phyloP scores from a whole-genome alignment of 1,284 basidiomycete genomes.

The Irpex lacteus region DNA sequence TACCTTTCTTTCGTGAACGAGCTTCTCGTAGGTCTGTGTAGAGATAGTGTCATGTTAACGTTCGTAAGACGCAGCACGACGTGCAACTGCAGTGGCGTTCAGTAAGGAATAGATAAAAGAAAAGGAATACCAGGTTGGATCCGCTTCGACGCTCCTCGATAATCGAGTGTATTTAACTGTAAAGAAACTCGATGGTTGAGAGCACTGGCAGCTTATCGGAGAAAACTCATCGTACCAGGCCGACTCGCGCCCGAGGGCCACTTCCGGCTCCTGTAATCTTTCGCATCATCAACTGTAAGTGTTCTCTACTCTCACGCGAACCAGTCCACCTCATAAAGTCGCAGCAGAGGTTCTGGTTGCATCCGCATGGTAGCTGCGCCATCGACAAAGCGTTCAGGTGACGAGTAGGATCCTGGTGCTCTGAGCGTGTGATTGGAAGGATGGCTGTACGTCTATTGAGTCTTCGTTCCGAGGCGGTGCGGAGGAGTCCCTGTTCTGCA shows the following conservation, averaged over 20 bases:
- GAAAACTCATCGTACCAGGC: neutral
- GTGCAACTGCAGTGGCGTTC: too few relatives aligned
- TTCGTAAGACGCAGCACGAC: too few relatives aligned
- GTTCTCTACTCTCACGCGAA: neutral
- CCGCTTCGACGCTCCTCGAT: too few relatives aligned
- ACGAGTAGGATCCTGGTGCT: neutral
- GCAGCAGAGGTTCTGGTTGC: neutral
- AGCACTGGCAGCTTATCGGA: neutral
- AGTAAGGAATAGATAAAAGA: too few relatives aligned
- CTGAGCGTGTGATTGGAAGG: neutral
- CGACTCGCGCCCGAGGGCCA: neutral
- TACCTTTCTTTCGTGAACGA: neutral
- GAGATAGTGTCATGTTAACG: too few relatives aligned
- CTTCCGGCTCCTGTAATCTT: neutral
- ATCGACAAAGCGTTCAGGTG: neutral
- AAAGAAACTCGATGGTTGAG: too few relatives aligned
- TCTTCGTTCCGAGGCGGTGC: constrained; percentile 2
- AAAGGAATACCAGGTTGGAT: too few relatives aligned
- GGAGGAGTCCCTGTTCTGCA: neutral
- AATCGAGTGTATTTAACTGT: too few relatives aligned
- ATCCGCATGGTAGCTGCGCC: neutral
- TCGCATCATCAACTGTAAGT: neutral
- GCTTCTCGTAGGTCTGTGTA: too few relatives aligned
- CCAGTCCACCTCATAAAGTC: neutral
- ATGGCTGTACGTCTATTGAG: neutral